Evolutionary conservation across 768 basidiomycete genomes (phyloP), one percentile per base, ranked within the genome.

Genomic region (Tricholoma matsutake): DNA sequence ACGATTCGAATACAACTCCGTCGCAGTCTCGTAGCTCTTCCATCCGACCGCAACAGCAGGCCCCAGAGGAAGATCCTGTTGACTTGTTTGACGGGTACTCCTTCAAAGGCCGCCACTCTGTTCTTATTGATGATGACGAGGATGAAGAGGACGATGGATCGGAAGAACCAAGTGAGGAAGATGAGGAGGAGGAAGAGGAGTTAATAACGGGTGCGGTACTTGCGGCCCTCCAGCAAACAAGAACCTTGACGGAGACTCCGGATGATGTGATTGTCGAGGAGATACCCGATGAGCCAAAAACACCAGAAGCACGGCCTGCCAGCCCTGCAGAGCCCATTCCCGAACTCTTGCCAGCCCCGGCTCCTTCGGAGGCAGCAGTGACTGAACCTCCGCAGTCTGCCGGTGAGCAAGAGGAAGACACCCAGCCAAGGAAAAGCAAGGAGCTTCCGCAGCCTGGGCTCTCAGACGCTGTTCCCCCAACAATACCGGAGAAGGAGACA

Each of bases 41-140:
- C 9, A 81, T 87, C 9, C 83, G 80, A 18, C 80, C 77, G 22
- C 67, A 64, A 34, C 69, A 66, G 47, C 66, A 57, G 29, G 72
- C 76, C 2, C 73, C 67, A 11, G 73, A 73, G 10, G 85, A 88
- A 25, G 82, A 88, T 6, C 75, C 71, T 25, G 77, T 86, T 16
- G 93, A 95, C 72, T 86, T 96, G 31, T 97, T 96, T 69, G 94
- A 95, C 73, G 94, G 94, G 3, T 97, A 97, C 75, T 93, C 91
- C 51, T 97, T 92, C 82, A 93, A 92, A 73, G 94, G 92, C 9
- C 81, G 91, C 16, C 81, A 92, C 74, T 93, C 92, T 2, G 81
- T 94, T 61, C 75, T 93, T 56, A 74, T 93, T 49, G 91, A 89
- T 64, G 87, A 86, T 18, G 89, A 88, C 1, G 86, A 83, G 5